Conservation (phyloP, 2,329 filamentous ascomycete species). For the Chrysoporthe austroafricana region DNA sequence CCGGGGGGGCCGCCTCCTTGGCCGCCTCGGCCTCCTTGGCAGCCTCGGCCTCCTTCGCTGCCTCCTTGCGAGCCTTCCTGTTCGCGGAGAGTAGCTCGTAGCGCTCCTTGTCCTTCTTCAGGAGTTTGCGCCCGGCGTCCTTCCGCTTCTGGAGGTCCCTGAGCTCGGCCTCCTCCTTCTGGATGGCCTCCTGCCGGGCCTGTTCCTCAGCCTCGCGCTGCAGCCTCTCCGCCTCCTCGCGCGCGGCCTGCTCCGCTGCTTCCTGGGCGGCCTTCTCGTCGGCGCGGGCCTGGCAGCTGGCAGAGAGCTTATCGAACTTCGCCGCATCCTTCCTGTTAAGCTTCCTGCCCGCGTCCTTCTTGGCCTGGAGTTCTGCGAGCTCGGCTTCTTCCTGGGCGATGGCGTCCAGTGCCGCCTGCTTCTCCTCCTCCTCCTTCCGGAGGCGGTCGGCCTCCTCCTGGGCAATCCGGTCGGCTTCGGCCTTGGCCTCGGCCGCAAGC, state of each 20-base stretch:
- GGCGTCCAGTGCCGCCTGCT: constrained; percentile 25
- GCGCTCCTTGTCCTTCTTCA: constrained; percentile 28
- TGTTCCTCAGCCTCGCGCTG: constrained; percentile 28
- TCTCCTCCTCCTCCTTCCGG: constrained; percentile 24
- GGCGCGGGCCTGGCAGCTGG: constrained; percentile 27
- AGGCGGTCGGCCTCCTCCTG: constrained; percentile 27
- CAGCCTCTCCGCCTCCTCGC: constrained; percentile 28
- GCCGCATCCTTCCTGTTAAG: constrained; percentile 25
- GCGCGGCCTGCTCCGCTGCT: constrained; percentile 26
- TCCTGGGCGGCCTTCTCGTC: constrained; percentile 30
- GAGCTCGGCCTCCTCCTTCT: constrained; percentile 32
- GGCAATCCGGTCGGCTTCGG: constrained; percentile 23
- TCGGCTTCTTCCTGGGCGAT: constrained; percentile 29
- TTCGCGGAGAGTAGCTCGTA: constrained; percentile 25
- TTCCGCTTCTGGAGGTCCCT: constrained; percentile 34
- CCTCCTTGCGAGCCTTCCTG: constrained; percentile 26
- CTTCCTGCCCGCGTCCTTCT: constrained; percentile 25
- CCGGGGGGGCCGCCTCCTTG: constrained; percentile 46
- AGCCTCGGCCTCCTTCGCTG: constrained; percentile 37
- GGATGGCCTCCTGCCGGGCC: constrained; percentile 24
- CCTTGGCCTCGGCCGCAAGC: constrained; percentile 27
- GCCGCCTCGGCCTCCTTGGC: constrained; percentile 50
- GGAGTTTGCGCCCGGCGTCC: constrained; percentile 23
- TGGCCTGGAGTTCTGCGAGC: constrained; percentile 26
- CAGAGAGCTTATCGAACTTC: constrained; percentile 21